Evolutionary conservation across 768 basidiomycete species (phyloP).

Genomic region (Cytidiella melzeri): DNA sequence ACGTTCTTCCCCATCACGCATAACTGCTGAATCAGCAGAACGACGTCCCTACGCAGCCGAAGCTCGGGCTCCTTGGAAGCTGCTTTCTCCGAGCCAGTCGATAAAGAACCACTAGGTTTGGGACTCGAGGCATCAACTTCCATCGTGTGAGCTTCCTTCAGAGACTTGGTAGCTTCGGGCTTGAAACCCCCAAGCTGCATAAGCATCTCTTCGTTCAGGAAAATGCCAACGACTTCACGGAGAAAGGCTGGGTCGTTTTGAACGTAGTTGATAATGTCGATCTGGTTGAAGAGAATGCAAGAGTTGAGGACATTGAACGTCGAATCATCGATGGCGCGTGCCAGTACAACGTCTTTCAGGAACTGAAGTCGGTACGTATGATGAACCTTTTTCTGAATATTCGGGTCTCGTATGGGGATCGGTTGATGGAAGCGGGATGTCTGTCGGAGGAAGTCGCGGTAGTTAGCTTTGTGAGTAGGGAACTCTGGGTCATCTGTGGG

Average conservation of each 20-base stretch:
- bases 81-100: constrained; percentile 42
- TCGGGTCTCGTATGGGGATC: constrained; percentile 69
- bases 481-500: constrained; percentile 91
- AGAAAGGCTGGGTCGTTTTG: constrained; percentile 74
- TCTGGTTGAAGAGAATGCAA: constrained; percentile 97
- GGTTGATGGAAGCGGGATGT: constrained; percentile 87
- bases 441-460: constrained; percentile 85
- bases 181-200: constrained; percentile 5
- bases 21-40: constrained; percentile 86
- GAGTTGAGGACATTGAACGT: constrained; percentile 97
- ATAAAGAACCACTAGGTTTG: constrained; percentile 40
- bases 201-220: constrained; percentile 63
- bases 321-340: constrained; percentile 89
- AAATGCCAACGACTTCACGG: constrained; percentile 67
- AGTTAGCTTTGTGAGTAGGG: constrained; percentile 93
- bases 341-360: constrained; percentile 97
- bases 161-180: constrained; percentile 16
- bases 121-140: constrained; percentile 17
- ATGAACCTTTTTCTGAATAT: constrained; percentile 84
- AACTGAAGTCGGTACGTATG: constrained; percentile 96
- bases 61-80: constrained; percentile 46
- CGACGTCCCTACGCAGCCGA: constrained; percentile 63
- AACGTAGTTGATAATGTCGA: constrained; percentile 91
- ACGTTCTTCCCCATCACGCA: constrained; percentile 96
- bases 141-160: constrained; percentile 17